Evolutionary conservation across 2,329 filamentous ascomycete species (phyloP), one percentile per base, ranked within the genome.

Genomic region (Penicillium sp.): DNA sequence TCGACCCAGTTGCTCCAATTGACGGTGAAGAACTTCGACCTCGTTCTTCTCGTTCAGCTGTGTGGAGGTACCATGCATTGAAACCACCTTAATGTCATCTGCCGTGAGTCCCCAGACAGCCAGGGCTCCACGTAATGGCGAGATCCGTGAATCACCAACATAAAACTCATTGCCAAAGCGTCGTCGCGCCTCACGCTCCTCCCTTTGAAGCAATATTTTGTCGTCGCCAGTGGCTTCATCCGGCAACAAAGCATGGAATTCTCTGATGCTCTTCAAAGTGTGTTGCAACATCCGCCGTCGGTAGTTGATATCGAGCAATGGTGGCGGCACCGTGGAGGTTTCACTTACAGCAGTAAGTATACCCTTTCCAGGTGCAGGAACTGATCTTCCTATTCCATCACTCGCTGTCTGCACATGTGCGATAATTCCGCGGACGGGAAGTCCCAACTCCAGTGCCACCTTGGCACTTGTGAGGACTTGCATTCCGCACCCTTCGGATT

Each of bases 41-140:
- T 99, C 94, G 76, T 99, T 99, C 86, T 97, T 97, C 81, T 99
- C 94, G 75, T 99, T 99, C 65, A 94, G 93, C 71, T 95, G 91
- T 63, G 94, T 99, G 1, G 93, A 97, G 40, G 94, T 99, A 68
- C 94, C 94, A 79, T 99, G 94, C 90, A 97, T 97, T 11, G 93
- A 97, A 14, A 93, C 93, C 61, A 99, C 91, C 65, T 83, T 89
- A 28, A 99, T 85, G 68, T 99, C 94, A 68, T 99, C 94, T 62
- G 97, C 90, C 14, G 93, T 97, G 55, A 99, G 87, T 71, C 93
- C 93, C 94, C 94, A 99, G 11, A 93, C 97, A 50, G 94, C 94
- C 61, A 99, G 84, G 57, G 94, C 91, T 76, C 94, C 94, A 72
- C 94, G 91, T 42, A 99, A 85, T 69, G 94, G 94, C 68, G 94